phyloP scores from a whole-genome alignment of 2,329 filamentous ascomycete species.

The Talaromyces atroroseus region DNA sequence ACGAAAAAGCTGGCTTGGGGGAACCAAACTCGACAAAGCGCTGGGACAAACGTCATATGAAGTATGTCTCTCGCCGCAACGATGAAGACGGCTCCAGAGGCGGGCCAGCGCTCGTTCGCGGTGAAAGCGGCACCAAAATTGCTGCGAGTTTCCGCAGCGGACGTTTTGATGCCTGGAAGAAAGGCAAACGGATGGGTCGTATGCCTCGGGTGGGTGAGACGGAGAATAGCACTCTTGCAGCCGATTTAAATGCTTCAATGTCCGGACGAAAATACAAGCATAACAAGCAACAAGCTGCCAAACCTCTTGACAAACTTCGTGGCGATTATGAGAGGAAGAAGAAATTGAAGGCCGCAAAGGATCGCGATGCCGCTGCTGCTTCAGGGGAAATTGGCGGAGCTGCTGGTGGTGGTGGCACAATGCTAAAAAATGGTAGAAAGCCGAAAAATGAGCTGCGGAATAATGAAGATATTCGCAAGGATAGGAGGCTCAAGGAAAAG shows the following conservation, averaged over 20 bases:
- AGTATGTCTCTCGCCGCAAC: conserved; percentile 87
- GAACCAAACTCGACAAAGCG: conserved; percentile 73
- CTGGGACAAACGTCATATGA: conserved; percentile 95
- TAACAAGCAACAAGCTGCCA: conserved; percentile 80
- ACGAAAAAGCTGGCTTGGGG: conserved; percentile 76
- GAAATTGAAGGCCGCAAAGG: conserved; percentile 84
- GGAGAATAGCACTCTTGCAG: conserved; percentile 49
- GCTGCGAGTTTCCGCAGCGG: conserved; percentile 89
- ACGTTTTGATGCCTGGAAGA: conserved; percentile 88
- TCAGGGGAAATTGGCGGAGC: conserved; percentile 22
- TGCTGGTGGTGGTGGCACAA: neutral
- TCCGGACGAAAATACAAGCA: conserved; percentile 68
- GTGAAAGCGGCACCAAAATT: conserved; percentile 93
- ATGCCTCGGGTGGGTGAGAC: conserved; percentile 77
- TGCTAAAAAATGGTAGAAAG: conserved; percentile 41
- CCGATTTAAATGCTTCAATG: conserved; percentile 29
- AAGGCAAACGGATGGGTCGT: conserved; percentile 71
- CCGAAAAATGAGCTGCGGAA: conserved; percentile 78
- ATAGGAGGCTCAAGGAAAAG: conserved; percentile 69
- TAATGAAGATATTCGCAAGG: conserved; percentile 78
- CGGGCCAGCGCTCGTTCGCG: conserved; percentile 65
- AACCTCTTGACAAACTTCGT: conserved; percentile 84
- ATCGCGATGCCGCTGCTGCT: conserved; percentile 46
- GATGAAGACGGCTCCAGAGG: conserved; percentile 85
- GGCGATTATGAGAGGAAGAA: conserved; percentile 88